Percentiles rank a stretch among this genome's conserved stretches.
These are phyloP conservation scores for Hygrocybe coccinea DNA, from an alignment of 768 basidiomycete genomes.

Conservation along the genomic window DNA sequence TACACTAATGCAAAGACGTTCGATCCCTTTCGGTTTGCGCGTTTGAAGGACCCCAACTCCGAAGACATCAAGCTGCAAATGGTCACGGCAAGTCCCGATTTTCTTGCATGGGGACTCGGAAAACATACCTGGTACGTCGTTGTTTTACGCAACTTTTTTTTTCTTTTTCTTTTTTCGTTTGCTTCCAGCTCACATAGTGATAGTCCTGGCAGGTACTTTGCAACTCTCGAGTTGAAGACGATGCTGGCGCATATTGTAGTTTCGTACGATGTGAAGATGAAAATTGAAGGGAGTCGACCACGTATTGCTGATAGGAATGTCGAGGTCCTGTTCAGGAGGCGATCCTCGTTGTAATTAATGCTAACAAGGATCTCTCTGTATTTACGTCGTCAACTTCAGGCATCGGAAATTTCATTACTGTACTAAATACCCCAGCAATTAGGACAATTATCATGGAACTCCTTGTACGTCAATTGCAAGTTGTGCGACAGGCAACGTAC, in stretches of 20 bases:
- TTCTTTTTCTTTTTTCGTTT: too few relatives aligned
- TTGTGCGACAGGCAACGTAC: too few relatives aligned
- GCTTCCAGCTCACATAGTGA: not conserved
- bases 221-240: constrained; percentile 1
- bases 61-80: constrained; percentile 31
- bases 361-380: constrained; percentile 66
- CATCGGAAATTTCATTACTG: too few relatives aligned
- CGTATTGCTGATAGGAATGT: not conserved
- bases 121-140: constrained; percentile 5
- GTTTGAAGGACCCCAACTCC: constrained; percentile 26
- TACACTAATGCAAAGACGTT: constrained; percentile 32
- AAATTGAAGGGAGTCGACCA: not conserved
- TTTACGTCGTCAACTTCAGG: too few relatives aligned
- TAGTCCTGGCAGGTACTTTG: constrained; percentile 4
- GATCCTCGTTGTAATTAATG: constrained; percentile 33
- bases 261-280: not conserved
- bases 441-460: too few relatives aligned
- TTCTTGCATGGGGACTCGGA: constrained; percentile 19
- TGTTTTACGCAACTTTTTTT: too few relatives aligned
- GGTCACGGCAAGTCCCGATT: constrained; percentile 29
- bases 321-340: not conserved
- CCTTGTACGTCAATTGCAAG: too few relatives aligned
- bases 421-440: too few relatives aligned
- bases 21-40: constrained; percentile 41
- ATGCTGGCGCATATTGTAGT: not conserved